phyloP scores from a whole-genome alignment of 2,329 filamentous ascomycete species.

The Aspergillus neoniger region DNA sequence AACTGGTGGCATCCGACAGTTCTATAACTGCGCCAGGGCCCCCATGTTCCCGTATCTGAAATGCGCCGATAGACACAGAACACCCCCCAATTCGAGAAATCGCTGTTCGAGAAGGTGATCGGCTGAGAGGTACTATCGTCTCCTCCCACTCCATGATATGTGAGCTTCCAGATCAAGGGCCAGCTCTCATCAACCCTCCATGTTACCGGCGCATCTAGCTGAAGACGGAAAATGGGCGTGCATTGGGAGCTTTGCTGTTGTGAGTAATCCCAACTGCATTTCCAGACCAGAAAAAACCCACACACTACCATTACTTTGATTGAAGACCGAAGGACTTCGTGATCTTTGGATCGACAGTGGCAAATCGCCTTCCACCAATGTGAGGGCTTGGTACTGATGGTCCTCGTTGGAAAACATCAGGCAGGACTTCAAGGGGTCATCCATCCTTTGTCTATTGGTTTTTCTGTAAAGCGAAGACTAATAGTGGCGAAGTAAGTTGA shows the following conservation, averaged over 20 bases:
- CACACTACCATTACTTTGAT: no score
- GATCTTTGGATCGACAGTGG: no score
- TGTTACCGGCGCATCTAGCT: not conserved
- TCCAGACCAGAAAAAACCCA: no score
- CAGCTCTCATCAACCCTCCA: not conserved
- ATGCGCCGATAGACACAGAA: not conserved
- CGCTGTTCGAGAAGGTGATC: not conserved
- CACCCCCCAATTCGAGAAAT: not conserved
- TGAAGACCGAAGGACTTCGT: no score
- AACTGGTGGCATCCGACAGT: not conserved
- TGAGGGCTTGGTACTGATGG: no score
- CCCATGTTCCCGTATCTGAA: not conserved
- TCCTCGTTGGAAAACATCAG: accelerated
- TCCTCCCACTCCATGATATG: not conserved
- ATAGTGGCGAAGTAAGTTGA: no score
- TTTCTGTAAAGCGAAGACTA: no score
- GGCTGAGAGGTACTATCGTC: not conserved
- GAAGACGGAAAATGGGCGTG: not conserved
- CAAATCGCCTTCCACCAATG: no score
- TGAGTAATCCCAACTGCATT: no score
- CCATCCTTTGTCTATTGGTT: no score
- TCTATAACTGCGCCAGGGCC: not conserved
- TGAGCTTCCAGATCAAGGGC: not conserved
- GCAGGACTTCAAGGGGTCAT: no score
- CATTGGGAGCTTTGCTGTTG: no score